A percentile compares a stretch with the other conserved stretches of the same genome.
These are phyloP conservation scores for Tolypocladium guangdongense DNA, from an alignment of 2,329 filamentous ascomycete genomes.

Conservation along the genomic window DNA sequence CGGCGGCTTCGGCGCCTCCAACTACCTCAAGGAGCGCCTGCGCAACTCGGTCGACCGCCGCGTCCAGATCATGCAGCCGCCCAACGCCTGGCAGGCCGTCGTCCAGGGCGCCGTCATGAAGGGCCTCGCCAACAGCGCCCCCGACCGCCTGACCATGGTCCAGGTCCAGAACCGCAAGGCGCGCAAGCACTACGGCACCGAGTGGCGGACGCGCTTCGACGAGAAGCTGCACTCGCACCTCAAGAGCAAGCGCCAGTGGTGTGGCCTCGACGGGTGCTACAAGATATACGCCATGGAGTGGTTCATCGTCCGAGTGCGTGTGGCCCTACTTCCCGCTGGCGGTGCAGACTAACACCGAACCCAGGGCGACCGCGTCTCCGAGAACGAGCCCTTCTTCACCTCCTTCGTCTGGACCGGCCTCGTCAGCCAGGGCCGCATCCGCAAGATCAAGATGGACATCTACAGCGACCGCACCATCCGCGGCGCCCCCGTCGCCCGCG, in stretches of 20 bases:
- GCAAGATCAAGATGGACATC: conserved; percentile 23
- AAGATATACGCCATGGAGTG: conserved; percentile 30
- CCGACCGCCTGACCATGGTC: conserved; percentile 23
- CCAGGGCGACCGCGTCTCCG: conserved; percentile 26
- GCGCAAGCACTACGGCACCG: conserved; percentile 32
- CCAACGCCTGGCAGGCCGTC: conserved; percentile 35
- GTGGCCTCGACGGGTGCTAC: conserved; percentile 23
- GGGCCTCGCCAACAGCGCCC: conserved; percentile 26
- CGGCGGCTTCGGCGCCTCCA: conserved; percentile 34
- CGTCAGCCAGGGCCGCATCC: conserved; percentile 20
- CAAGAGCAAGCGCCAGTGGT: conserved; percentile 22
- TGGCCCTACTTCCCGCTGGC: no score
- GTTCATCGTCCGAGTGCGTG: conserved; percentile 27
- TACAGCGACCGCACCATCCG: conserved; percentile 20
- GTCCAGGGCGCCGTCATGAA: conserved; percentile 39
- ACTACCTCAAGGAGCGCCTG: conserved; percentile 31
- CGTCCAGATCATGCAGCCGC: conserved; percentile 32
- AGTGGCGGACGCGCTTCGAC: conserved; percentile 20
- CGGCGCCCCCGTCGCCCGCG: conserved; percentile 23
- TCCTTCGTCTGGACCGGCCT: conserved; percentile 19
- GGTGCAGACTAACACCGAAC: no score
- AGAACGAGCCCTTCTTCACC: conserved; percentile 25
- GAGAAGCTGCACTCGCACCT: conserved; percentile 19
- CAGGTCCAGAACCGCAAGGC: conserved; percentile 28
- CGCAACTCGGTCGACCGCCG: conserved; percentile 19